Base-by-base conservation (phyloP, 306 rosid genomes). In the Clitoria ternatea region DNA sequence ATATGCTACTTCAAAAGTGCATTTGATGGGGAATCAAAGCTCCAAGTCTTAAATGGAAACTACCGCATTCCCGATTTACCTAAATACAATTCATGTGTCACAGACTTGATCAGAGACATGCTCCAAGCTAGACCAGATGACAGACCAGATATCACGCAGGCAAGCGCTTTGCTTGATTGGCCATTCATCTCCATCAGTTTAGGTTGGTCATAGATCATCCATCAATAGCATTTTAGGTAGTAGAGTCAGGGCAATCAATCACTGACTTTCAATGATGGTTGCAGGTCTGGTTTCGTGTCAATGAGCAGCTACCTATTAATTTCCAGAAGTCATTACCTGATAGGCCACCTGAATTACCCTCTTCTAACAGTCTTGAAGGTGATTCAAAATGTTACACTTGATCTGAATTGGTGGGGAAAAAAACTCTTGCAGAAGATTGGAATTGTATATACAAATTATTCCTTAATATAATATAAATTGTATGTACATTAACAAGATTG, bases 91-190 rank as follows among this genome's bases (percentile, higher is more conserved):
- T 81, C 95, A 15, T 57, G 54, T 2, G 45, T 94, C 55, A 87
- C 88, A 10, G 89, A 87, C 82, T 89, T 94, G 47, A 91, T 90
- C 82, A 91, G 77, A 77, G 96, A 94, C 80, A 85, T 94, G 97
- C 99, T 94, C 76, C 97, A 90, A 81, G 88, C 90, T 27, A 83
- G 87, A 74, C 98, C 97, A 60, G 91, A 90, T 24, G 92, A 90
- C 89, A 78, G 99, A 94, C 99, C 99, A 76, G 99, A 94, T 80
- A 90, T 94, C 99, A 91, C 96, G 95, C 99, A 90, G 99, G 99
- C 97, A 94, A 94, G 99, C 88, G 86, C 96, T 94, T 94, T 94
- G 95, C 97, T 94, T 89, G 97, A 94, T 94, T 89, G 97, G 95
- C 96, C 97, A 87, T 94, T 89, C 95, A 91, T 90, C 95, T 89